Evolutionary conservation across 345 rosid genomes (phyloP), one percentile per base, ranked within the genome.

Genomic region (Melaleuca quinquenervia): DNA sequence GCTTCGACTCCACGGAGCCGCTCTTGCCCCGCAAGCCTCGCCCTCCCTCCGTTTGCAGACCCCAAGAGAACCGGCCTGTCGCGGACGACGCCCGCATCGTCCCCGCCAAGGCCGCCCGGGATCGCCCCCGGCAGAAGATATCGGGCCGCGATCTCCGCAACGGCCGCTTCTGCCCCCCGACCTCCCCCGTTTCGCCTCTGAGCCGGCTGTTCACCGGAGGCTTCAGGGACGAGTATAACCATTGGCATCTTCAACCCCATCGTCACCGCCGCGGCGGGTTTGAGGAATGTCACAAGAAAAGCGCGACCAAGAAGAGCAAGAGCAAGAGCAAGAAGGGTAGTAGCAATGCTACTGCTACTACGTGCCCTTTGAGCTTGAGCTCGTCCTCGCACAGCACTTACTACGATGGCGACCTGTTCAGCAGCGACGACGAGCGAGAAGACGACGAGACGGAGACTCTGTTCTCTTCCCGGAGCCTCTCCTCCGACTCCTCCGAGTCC

Each of bases 401-500:
- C 85, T 88, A 86, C 62, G 91, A 86, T 6, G 87, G 89, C 44
- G 89, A 92, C 85, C 95, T 95, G 96, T 94, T 90, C 75, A 94
- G 94, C 89, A 95, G 94, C 85, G 98, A 93, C 7, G 93, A 91
- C 8, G 96, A 95, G 76, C 90, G 89, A 20, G 89, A 90, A 76
- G 93, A 90, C 70, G 91, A 90, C 14, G 95, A 87, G 75, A 88
- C 89, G 0, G 98, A 92, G 82, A 91, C 95, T 1, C 89, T 94
- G 78, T 96, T 96, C 90, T 94, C 98, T 74, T 94, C 98, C 1
- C 91, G 87, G 90, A 92, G 93, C 86, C 90, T 93, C 85, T 94
- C 99, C 4, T 95, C 98, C 0, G 93, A 94, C 11, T 94, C 98
- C 41, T 93, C 97, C 1, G 88, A 82, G 56, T 87, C 89, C 41